phyloP scores from a whole-genome alignment of 1,139 yeast species.

The Suhomyces choctaworum region DNA sequence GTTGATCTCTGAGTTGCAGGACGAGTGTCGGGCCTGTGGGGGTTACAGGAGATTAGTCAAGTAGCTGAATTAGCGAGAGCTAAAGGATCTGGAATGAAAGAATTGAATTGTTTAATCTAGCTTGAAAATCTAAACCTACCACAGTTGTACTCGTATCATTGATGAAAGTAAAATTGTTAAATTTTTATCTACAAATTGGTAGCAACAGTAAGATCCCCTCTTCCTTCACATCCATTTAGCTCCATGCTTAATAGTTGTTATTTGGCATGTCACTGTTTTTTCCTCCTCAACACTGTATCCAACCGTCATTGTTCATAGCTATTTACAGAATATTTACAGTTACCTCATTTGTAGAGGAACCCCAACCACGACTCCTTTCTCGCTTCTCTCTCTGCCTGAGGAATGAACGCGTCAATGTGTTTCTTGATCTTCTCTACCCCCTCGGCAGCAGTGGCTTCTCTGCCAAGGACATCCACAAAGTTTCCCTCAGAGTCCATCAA shows the following conservation, averaged over 20 bases:
- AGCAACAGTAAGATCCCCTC: too few relatives aligned
- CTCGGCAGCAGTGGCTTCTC: conserved; percentile 77
- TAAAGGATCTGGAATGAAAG: too few relatives aligned
- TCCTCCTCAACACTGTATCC: background rate
- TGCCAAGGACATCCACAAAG: conserved; percentile 90
- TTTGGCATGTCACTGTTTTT: too few relatives aligned
- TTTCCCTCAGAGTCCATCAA: conserved; percentile 96
- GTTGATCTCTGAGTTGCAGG: conserved; percentile 48
- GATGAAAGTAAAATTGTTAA: too few relatives aligned
- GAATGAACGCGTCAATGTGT: conserved; percentile 76
- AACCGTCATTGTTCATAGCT: background rate
- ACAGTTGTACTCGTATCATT: too few relatives aligned
- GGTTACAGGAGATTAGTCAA: conserved; percentile 48
- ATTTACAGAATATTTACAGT: conserved; percentile 5
- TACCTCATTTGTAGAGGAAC: conserved; percentile 46
- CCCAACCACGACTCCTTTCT: conserved; percentile 59
- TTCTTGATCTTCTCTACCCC: conserved; percentile 78
- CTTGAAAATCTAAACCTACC: too few relatives aligned
- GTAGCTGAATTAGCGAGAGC: too few relatives aligned
- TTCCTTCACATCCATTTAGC: too few relatives aligned
- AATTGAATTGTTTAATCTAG: too few relatives aligned
- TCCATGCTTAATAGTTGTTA: too few relatives aligned
- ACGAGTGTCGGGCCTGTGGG: conserved; percentile 47
- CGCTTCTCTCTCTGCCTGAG: conserved; percentile 60
- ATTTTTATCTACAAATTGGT: too few relatives aligned